Conservation (phyloP, 2,329 filamentous ascomycete species). For the Metarhizium brunneum region DNA sequence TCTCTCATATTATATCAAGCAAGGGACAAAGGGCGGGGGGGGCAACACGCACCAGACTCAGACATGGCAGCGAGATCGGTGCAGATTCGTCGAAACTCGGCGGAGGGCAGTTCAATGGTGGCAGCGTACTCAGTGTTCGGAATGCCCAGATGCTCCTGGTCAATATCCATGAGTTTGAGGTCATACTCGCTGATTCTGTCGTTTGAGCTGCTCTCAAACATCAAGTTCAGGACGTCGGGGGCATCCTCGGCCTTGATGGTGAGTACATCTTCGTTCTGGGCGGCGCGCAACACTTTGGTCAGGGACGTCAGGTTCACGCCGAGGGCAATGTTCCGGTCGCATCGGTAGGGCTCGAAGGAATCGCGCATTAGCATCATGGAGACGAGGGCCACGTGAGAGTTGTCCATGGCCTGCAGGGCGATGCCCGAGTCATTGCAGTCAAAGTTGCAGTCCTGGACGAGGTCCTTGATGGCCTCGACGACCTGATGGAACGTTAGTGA, state of each 20-base stretch:
- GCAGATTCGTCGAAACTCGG: constrained; percentile 92
- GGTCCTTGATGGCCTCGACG: constrained; percentile 97
- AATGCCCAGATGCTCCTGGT: constrained; percentile 98
- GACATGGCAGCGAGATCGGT: constrained; percentile 85
- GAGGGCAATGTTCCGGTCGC: constrained; percentile 97
- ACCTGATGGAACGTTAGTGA: constrained; percentile 45
- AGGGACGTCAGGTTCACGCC: constrained; percentile 95
- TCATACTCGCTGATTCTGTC: constrained; percentile 98
- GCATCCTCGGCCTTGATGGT: constrained; percentile 97
- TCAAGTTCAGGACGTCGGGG: constrained; percentile 88
- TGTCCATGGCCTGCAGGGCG: constrained; percentile 98
- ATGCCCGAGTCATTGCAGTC: constrained; percentile 99
- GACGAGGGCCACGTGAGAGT: constrained; percentile 96
- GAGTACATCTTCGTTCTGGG: constrained; percentile 87
- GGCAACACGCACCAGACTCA: constrained; percentile 68
- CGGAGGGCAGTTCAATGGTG: constrained; percentile 77
- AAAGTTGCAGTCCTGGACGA: constrained; percentile 99
- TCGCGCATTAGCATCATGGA: constrained; percentile 63
- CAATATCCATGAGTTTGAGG: constrained; percentile 99
- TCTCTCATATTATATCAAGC: not conserved
- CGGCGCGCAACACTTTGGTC: constrained; percentile 92
- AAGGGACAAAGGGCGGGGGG: not conserved
- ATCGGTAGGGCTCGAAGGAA: constrained; percentile 58
- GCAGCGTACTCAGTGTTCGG: constrained; percentile 98
- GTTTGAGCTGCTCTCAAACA: constrained; percentile 82